Base-by-base conservation (phyloP, 1,139 yeast species). In the Yamadazyma buinensis region DNA sequence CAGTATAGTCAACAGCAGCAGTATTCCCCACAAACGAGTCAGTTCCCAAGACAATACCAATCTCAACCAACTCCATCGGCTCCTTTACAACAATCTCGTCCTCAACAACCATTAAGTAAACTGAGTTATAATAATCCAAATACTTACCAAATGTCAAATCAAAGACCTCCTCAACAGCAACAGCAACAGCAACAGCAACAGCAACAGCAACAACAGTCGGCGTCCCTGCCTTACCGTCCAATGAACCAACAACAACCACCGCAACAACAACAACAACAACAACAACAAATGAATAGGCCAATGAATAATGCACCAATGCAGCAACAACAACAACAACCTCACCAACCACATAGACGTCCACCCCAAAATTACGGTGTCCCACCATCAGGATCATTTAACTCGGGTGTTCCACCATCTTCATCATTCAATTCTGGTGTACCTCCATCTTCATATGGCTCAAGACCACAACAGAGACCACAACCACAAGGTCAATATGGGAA, bases 231-330 rank as follows among this genome's bases (percentile, higher is more conserved):
- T 17, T 15, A 7, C 10, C 31, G 34, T 15, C 31, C 36, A 11
- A 35, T 32, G 27, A 35, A 24, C 14, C 15, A 14, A 15, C 5
- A 5, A 7, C 7, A 5, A 17, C 29, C 34, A 3, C 15, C 25
- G 7, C 11, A 10, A 12, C 26, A 26, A 20, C 12, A 23, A 5
- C 6, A 24, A 23, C 29, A 32, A 12, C 31, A 34, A 14, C 35
- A 12, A 24, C 38, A 24, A 15, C 44, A 32, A 22, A 23, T 15
- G 13, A 31, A 18, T 11, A 19, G n/a, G 20, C 30, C 28, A 18
- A 84, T 33, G 29, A 35, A 34, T 29, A 34, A 31, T 23, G 29
- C 22, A 11, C 35, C 26, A 13, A 18, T 28, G 3, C 29, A 22
- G 13, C 23, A 21, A 13, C 37, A 34, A 27, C 24, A 6, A 27